Evolutionary conservation across 2,329 filamentous ascomycete genomes (phyloP), one percentile per base, ranked within the genome.

Genomic region (Claviceps pusilla): DNA sequence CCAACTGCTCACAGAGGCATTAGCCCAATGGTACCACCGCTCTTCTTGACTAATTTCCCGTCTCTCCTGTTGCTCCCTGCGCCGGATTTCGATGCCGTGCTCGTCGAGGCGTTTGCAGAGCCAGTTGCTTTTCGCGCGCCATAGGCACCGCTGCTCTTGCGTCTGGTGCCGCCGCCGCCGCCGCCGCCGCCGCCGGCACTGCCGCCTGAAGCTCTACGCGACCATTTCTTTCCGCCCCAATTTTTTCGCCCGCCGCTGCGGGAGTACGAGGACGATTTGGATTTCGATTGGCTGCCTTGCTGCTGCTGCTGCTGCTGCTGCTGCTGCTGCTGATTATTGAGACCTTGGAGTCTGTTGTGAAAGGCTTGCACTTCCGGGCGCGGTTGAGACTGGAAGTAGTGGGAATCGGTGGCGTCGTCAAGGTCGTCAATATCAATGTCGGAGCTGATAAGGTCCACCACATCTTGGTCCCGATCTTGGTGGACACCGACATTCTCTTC

Each of bases 361-460:
- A 66, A 69, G 28, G 67, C 68, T 54, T 68, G 60, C 0, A 69
- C 68, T 14, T 69, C 63, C 11, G 65, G 58, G 9, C 58, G 52
- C 5, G 64, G 50, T 43, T 55, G 58, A 29, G 57, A 50, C 41
- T 62, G 60, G 57, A 79, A 80, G 63, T 76, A 80, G 53, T 71
- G 72, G 2, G 77, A 80, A 33, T 69, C 62, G 53, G 71, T 68
- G 16, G 68, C 68, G 0, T 72, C 65, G 16, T 72, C 66, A 51
- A 64, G 59, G 35, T 41, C 37, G 37, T 70, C 69, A 24, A 67
- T 57, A 28, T 70, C 69, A 19, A 67, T 57, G 29, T 70, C 73
- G 3, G 72, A 73, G 59, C 73, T 76, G 57, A 80, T 74, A 29
- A 83, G 68, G 58, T 83, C 76, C 33, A 83, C 78, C 33, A 81